A percentile compares a stretch with the other conserved stretches of the same genome.
These are phyloP conservation scores for Microsporum canis DNA, from an alignment of 2,329 filamentous ascomycete genomes.

Conservation along the genomic window DNA sequence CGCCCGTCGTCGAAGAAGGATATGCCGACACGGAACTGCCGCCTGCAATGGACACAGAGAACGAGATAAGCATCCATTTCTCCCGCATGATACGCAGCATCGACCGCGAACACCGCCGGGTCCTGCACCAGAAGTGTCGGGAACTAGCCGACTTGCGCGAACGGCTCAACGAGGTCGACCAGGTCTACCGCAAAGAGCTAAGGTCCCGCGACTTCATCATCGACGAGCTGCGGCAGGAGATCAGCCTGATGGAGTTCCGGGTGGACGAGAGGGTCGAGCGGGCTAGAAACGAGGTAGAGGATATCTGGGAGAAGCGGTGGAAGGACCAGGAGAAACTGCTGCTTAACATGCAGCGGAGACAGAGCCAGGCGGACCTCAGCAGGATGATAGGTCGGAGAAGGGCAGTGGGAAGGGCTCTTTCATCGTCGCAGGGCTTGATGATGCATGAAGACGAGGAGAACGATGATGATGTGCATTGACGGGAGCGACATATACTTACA, in stretches of 20 bases:
- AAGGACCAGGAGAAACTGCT: constrained; percentile 20
- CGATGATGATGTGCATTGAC: neutral
- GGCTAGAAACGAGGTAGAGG: constrained; percentile 25
- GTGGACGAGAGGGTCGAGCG: constrained; percentile 20
- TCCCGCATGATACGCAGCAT: constrained; percentile 22
- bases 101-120: constrained; percentile 22
- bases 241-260: constrained; percentile 17
- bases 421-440: neutral
- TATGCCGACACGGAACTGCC: constrained; percentile 15
- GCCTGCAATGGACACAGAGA: constrained; percentile 22
- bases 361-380: neutral
- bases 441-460: neutral
- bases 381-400: neutral
- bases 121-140: constrained; percentile 20
- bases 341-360: neutral
- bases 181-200: constrained; percentile 23
- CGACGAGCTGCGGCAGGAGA: constrained; percentile 20
- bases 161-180: constrained; percentile 23
- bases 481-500: neutral
- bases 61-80: constrained; percentile 23
- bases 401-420: no score
- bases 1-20: constrained; percentile 13
- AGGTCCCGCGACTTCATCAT: constrained; percentile 21
- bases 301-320: constrained; percentile 27
- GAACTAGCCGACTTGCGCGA: constrained; percentile 21